Evolutionary conservation across 2,329 filamentous ascomycete species (phyloP), one percentile per base, ranked within the genome.

Genomic region (Phyllosticta citriasiana): DNA sequence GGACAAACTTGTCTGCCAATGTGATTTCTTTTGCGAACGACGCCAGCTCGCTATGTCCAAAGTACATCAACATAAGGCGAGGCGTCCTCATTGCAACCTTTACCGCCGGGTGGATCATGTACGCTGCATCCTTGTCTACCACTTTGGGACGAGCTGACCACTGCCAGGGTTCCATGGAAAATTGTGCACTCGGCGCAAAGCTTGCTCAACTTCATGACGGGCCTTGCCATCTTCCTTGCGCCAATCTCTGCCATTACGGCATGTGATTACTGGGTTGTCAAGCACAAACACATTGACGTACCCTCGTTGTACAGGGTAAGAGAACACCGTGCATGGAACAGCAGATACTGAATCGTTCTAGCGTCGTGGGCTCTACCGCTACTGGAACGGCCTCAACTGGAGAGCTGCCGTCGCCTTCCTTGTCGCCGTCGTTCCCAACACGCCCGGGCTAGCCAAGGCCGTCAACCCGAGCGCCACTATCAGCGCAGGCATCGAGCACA

Each of bases 1-100:
- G 67, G 40, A 66, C 65, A 27, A 71, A 71, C 47, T 64, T 70
- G 12, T 65, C 65, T 16, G 67, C 69, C 19, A 72, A 70, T 63
- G 66, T 64, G 14, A 64, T 71, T 6, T 66, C 66, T 2, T 65
- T 66, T 10, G 68, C 67, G 51, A 68, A 69, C 27, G 68, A 70
- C 56, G 59, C 69, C 9, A 67, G 64, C 10, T 65, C 63, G n/a
- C 64, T 70, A 2, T 66, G 63, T 26, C 68, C 68, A 14, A 66
- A 65, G 51, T 69, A 65, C 61, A 55, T 70, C 60, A 71, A 68
- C 9, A 67, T 72, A 14, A 63, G 68, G 1, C 64, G 69, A 5
- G 69, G 67, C 1, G 64, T 66, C 6, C 62, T 69, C 3, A 57
- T 70, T 7, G 63, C 60, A 35, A 61, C 66, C 8, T 10, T 69